Base-by-base conservation (phyloP, 495 filamentous ascomycete genomes). In the Lophiotrema nucula region DNA sequence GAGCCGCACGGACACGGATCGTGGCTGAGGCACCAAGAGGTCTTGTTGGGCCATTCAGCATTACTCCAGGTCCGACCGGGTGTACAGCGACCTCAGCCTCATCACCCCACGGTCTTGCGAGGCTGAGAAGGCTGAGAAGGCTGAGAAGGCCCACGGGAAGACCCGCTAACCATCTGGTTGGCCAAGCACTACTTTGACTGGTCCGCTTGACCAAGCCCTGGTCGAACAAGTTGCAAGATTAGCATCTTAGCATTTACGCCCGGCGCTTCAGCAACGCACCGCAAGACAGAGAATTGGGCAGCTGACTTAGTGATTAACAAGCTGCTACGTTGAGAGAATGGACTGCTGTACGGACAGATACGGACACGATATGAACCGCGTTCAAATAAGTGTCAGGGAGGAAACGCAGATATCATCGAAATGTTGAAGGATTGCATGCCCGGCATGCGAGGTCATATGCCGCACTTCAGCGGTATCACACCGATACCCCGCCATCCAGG, bases 201-300 rank as follows among this genome's bases (percentile, higher is more conserved):
- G 31, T 8, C 8, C 31, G 8, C 31, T 35, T 35, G 8, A 18
- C 11, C 19, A 18, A 43, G n/a, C 31, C 8, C 31, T 21, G 39
- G 39, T 8, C 39, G 39, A 6, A 10, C 10, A 43, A 43, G 19
- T 18, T 43, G 10, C 39, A 13, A 18, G 31, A 35, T 35, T 35
- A 35, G 15, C 31, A 43, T n/a, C n/a, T n/a, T n/a, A 13, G 39
- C 39, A 43, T 43, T 43, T 43, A 43, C 39, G 39, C 39, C 39
- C 39, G 39, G 39, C 39, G 39, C 39, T 43, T 43, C 11, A 6
- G 6, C 39, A 12, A 21, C 39, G 19, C 10, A 8, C 39, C n/a
- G n/a, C n/a, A n/a, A n/a, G n/a, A n/a, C n/a, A n/a, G n/a, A n/a
- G n/a, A n/a, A n/a, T n/a, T n/a, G n/a, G n/a, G n/a, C n/a, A 35